Evolutionary conservation across 75 land plant genomes (phyloP), one percentile per base, ranked within the genome.

Genomic region (Selaginella moellendorffii): DNA sequence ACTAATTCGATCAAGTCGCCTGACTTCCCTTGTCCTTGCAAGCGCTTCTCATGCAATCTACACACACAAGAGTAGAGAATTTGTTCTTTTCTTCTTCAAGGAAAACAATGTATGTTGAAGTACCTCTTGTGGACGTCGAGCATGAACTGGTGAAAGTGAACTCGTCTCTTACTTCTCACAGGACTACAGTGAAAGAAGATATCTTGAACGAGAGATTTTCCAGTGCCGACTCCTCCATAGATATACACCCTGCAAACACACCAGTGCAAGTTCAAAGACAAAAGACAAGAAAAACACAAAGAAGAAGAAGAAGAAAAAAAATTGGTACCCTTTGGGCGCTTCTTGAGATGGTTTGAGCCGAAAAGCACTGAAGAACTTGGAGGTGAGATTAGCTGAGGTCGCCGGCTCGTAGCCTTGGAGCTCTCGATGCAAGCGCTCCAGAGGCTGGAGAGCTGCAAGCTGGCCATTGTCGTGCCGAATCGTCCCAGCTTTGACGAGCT

Each of bases 181-280:
- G 76, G 76, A 69, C 71, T 74, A 52, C 76, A 74, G 25, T 74
- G 76, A 63, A 30, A 74, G 31, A 74, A 74, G 20, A 74, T 62
- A 54, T 74, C 76, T 63, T 68, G 62, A 26, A 74, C 72, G 10
- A 74, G 42, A 20, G 76, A 74, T 51, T 74, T 74, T n/a, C 76
- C 76, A 70, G 71, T 74, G 27, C 76, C 76, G 28, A 74, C 76
- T 29, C 76, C 76, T 69, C 76, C 76, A 63, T 74, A 54, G 0
- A 74, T 63, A 63, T 74, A 74, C 51, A 74, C 76, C 72, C 71
- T 68, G 65, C 66, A 74, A 1, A 46, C 5, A 25, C 42, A 20
- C 25, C 27, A 29, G 18, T 30, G 53, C 59, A n/a, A 1, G 14
- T 26, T 8, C 25, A 54, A 66, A 22, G 5, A 66, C 66, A 1